Percentiles rank a stretch among this genome's conserved stretches.
These are phyloP conservation scores for Candida rishiriensis DNA, from an alignment of 805 yeast genomes.

Conservation along the genomic window DNA sequence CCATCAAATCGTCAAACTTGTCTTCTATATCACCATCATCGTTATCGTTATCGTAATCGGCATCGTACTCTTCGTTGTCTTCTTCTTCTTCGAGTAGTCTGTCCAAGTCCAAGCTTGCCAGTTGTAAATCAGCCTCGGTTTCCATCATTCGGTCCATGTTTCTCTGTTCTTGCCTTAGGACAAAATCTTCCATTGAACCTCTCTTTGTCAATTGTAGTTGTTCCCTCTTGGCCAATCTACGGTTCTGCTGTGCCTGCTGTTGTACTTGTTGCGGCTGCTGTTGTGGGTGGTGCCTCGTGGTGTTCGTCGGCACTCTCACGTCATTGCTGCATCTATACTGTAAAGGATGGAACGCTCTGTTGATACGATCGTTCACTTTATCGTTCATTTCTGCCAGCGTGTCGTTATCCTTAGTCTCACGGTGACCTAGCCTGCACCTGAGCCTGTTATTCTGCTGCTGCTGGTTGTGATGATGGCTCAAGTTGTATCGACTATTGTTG, in stretches of 20 bases:
- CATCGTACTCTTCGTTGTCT: constrained; percentile 23
- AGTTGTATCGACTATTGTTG: neutral
- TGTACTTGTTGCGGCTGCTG: constrained; percentile 3
- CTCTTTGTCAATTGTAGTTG: constrained; percentile 10
- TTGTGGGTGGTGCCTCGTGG: neutral
- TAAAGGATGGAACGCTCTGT: constrained; percentile 20
- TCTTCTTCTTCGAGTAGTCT: constrained; percentile 7
- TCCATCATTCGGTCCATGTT: constrained; percentile 8
- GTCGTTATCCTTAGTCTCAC: neutral
- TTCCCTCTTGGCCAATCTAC: constrained; percentile 13
- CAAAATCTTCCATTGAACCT: constrained; percentile 27
- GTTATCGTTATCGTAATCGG: constrained; percentile 24
- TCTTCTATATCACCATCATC: constrained; percentile 6
- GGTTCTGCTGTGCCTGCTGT: constrained; percentile 2
- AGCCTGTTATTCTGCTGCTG: neutral
- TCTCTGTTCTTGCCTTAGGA: constrained; percentile 20
- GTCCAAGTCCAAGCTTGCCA: constrained; percentile 16
- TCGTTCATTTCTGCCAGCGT: neutral
- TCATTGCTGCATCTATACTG: constrained; percentile 1
- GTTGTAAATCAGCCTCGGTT: constrained; percentile 16
- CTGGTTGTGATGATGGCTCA: neutral
- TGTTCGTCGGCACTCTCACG: neutral
- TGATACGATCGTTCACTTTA: constrained; percentile 9
- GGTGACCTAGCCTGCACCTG: neutral
- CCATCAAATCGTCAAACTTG: neutral